Base-by-base conservation (phyloP, 768 basidiomycete species). In the Gymnopilus dilepis region DNA sequence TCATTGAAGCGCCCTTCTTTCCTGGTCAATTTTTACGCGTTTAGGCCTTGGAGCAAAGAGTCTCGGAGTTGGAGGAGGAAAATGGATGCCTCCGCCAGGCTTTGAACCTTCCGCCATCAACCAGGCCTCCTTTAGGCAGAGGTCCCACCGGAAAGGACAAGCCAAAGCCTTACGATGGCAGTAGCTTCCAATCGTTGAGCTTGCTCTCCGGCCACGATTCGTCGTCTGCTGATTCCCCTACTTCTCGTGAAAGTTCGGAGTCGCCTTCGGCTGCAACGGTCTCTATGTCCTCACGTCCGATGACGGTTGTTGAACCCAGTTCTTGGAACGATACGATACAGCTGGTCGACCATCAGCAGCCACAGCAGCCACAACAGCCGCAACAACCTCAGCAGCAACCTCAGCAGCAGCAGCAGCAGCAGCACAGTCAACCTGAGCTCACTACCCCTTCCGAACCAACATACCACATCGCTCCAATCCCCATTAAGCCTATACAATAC, bases 61-160 rank as follows among this genome's bases (percentile, higher is more conserved):
- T 95, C 42, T 74, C 85, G 53, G 91, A 91, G 73, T 84, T 96
- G 42, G 93, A 96, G 77, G 87, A 88, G 62, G 94, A 96, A 78
- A 95, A 94, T 70, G 79, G 78, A 43, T 84, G 81, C 66, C 82
- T 95, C 50, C 86, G 94, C 43, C 84, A 86, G 50, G 84, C 86
- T 21, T 81, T 94, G 59, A 86, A 84, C 67, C 77, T 95, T 24
- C 90, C 91, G 0, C 89, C 90, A 21, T 88, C 91, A 62, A 85
- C 82, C 70, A 82, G 92, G 65, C 84, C 85, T 17, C 76, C 87
- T 2, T 81, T 95, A 52, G 93, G 92, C 45, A 92, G 87, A 76
- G 92, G 92, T 48, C 93, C 92, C 26, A 95, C 92, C 0, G 92
- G 92, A 33, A 92, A 93, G 74, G 92, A 94, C 73, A 93, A 86